These are phyloP conservation scores for Brassica rapa DNA, from an alignment of 345 rosid species.

Conservation along the genomic window DNA sequence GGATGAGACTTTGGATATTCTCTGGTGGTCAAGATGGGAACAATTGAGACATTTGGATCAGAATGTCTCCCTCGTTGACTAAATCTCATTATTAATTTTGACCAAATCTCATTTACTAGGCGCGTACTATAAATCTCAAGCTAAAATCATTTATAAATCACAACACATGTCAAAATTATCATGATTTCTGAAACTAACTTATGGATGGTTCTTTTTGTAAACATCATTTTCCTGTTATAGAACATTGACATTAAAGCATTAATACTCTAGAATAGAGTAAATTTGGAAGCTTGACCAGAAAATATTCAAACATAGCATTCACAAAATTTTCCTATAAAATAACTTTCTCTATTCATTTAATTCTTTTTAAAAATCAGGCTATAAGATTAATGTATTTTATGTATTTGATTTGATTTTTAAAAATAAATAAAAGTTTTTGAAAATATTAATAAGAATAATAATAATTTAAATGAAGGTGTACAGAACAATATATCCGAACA, in stretches of 20 bases:
- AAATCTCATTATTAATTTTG: constrained; percentile 13
- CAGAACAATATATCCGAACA: too few species aligned
- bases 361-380: too few species aligned
- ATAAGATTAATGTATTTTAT: too few species aligned
- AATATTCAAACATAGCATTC: not conserved
- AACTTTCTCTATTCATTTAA: too few species aligned
- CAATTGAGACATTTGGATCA: constrained; percentile 31
- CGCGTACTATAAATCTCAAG: not conserved
- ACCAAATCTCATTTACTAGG: constrained; percentile 18
- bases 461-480: too few species aligned
- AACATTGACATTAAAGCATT: too few species aligned
- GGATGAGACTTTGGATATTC: not conserved
- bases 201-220: not conserved
- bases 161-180: constrained; percentile 12
- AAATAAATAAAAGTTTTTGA: too few species aligned
- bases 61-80: constrained; percentile 36
- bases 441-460: too few species aligned
- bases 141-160: not conserved
- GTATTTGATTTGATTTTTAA: too few species aligned
- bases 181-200: not conserved
- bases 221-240: not conserved
- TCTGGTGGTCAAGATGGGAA: constrained; percentile 30
- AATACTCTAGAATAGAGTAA: not conserved
- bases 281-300: not conserved
- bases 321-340: not conserved